Evolutionary conservation across 148 eudicot species (phyloP), one percentile per base, ranked within the genome.

Genomic region (Camellia granthamiana): DNA sequence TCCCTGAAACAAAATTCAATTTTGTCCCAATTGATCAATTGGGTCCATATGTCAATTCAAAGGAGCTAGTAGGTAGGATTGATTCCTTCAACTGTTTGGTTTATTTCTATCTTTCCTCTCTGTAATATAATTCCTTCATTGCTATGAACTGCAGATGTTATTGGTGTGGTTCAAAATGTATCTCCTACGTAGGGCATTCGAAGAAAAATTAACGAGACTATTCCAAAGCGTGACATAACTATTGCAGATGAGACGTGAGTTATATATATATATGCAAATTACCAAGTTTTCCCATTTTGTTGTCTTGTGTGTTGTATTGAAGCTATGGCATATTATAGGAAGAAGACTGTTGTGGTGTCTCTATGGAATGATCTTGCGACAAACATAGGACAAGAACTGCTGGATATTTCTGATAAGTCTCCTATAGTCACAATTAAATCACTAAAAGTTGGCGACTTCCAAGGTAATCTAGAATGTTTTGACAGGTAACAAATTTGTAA

Each of bases 191-290:
- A 89, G 90, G 94, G 96, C 87, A 94, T 97, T 72, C 82, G 97
- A 70, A 84, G 98, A 78, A 94, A 91, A 82, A 89, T 81, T 71
- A 87, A 94, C 81, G 88, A 91, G 80, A 85, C 87, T 16, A 85
- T 94, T 61, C 94, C 98, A 54, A 97, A 97, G 89, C 92, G 97
- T 80, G 99, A 97, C 47, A 91, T 97, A 77, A 91, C 93, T 41
- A 92, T 97, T 78, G 97, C 99, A 60, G 98, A 97, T 89, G 97
- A 91, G 82, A 87, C 98, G 98, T 97, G 81, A 84, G 94, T 64
- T 44, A 23, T 30, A 30, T 30, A 30, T 30, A 30, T 7, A 11
- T 3, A 7, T 42, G 5, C 43, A 12, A 14, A 16, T n/a, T 61
- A 16, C 0, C 16, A 14, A 1, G 12, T 69, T 51, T 80, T 12